Conservation (phyloP, 768 basidiomycete genomes). For the Tulasnella sp. region DNA sequence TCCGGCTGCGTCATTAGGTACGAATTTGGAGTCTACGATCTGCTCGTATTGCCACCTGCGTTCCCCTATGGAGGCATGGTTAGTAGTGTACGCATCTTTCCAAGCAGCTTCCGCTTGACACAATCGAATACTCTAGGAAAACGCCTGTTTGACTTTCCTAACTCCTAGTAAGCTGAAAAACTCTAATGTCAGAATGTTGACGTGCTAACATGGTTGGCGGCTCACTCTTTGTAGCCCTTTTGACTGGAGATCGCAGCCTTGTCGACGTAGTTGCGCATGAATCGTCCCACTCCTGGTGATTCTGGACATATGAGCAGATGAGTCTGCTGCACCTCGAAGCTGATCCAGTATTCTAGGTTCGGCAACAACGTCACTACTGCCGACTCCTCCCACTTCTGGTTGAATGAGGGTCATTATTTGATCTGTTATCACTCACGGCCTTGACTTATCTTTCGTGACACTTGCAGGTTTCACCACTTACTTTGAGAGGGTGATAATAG, state of each 20-base stretch:
- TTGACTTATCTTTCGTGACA: background rate
- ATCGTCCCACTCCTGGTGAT: constrained; percentile 66
- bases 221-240: constrained; percentile 42
- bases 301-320: too few species aligned
- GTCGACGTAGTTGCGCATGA: constrained; percentile 72
- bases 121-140: constrained; percentile 45
- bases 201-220: constrained; percentile 8
- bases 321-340: too few species aligned
- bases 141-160: constrained; percentile 76
- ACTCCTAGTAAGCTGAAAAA: constrained; percentile 57
- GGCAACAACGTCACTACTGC: constrained; percentile 82
- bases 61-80: constrained; percentile 94
- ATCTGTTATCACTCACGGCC: background rate
- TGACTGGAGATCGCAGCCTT: constrained; percentile 76
- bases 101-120: constrained; percentile 12
- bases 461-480: constrained; percentile 79
- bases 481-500: constrained; percentile 69
- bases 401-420: constrained; percentile 52
- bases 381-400: constrained; percentile 72
- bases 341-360: constrained; percentile 31
- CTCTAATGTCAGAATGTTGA: background rate
- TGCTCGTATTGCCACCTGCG: constrained; percentile 78
- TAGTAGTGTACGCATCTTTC: too few species aligned
- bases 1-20: constrained; percentile 43
- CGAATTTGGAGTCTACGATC: constrained; percentile 76